Percentiles rank a stretch among this genome's conserved stretches.
Evolutionary conservation across 768 basidiomycete genomes (phyloP).

Genomic region (Trametes punicea): DNA sequence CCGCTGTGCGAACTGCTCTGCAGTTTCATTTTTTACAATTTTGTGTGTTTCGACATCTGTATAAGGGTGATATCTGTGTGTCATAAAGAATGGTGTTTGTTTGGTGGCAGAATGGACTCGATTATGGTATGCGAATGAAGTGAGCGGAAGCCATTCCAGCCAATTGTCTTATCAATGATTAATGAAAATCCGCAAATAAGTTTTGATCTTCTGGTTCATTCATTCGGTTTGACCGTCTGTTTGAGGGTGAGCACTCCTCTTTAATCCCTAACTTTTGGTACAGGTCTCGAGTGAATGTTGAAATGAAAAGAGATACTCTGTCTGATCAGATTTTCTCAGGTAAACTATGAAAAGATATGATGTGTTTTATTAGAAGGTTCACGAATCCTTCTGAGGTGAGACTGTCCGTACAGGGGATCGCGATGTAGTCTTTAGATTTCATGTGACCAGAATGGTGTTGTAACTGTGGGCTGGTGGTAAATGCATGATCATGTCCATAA

Average conservation of each 20-base stretch:
- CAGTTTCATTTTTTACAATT: no score
- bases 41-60: no score
- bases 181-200: slow-evolving; percentile 33
- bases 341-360: slow-evolving; percentile 13
- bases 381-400: slow-evolving; percentile 22
- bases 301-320: slow-evolving; percentile 27
- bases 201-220: slow-evolving; percentile 39
- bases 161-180: slow-evolving; percentile 35
- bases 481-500: slow-evolving; percentile 22
- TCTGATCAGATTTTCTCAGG: slow-evolving; percentile 13
- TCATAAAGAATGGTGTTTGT: no score
- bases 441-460: slow-evolving; percentile 19
- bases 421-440: slow-evolving; percentile 28
- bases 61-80: no score
- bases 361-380: slow-evolving; percentile 17
- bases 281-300: slow-evolving; percentile 32
- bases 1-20: slow-evolving; percentile 16
- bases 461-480: slow-evolving; percentile 20
- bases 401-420: slow-evolving; percentile 24
- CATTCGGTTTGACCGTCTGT: slow-evolving; percentile 41
- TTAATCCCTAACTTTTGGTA: slow-evolving; percentile 32
- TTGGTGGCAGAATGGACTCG: not conserved
- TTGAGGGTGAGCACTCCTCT: slow-evolving; percentile 38
- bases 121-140: slow-evolving; percentile 36
- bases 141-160: slow-evolving; percentile 29